These are phyloP conservation scores for Plasmodium malariae DNA, from an alignment of 169 alveolate genomes.

Conservation along the genomic window DNA sequence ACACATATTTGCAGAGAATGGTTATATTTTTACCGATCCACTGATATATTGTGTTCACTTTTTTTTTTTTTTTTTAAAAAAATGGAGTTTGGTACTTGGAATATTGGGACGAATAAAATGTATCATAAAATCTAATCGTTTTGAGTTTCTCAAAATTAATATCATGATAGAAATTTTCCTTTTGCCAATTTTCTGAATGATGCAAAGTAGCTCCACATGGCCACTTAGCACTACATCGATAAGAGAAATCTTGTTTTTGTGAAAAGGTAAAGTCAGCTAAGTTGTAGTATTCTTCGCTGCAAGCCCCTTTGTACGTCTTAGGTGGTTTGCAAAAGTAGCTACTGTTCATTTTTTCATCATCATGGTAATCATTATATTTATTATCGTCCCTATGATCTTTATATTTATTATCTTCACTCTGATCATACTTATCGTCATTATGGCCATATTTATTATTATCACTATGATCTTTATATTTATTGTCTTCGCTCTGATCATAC, in stretches of 20 bases:
- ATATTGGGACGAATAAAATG: constrained; percentile 22
- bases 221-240: constrained; percentile 82
- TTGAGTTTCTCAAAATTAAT: constrained; percentile 11
- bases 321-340: constrained; percentile 49
- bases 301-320: constrained; percentile 32
- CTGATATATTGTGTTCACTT: background rate
- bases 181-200: constrained; percentile 52
- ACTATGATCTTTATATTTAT: background rate
- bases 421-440: background rate
- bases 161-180: constrained; percentile 44
- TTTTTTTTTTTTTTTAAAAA: constrained; percentile 8
- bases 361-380: background rate
- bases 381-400: background rate
- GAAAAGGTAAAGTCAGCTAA: constrained; percentile 64
- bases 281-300: background rate
- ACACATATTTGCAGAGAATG: background rate
- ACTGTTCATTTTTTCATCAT: background rate
- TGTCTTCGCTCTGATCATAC: background rate
- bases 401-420: background rate
- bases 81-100: constrained; percentile 2
- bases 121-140: constrained; percentile 43
- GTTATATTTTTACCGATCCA: background rate
- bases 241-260: constrained; percentile 81
- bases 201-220: constrained; percentile 74
- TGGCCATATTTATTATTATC: background rate